Evolutionary conservation across 805 yeast species (phyloP).

Genomic region (Yamadazyma insecticola): DNA sequence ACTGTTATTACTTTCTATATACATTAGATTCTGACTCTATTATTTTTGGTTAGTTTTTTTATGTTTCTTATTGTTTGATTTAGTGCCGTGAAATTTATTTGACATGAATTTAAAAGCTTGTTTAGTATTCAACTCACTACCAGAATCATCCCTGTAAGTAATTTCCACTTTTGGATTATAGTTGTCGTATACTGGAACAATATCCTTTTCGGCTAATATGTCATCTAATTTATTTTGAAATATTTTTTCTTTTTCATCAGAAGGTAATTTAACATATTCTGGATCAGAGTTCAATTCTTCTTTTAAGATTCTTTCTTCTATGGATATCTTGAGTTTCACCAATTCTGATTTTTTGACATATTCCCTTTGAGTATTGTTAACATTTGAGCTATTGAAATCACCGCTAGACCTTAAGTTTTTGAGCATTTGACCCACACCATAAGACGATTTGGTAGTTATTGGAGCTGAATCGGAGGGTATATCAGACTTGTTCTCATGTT

Average conservation of each 20-base stretch:
- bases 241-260: slow-evolving; percentile 22
- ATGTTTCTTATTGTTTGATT: slow-evolving; percentile 2
- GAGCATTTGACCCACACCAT: no score
- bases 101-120: slow-evolving; percentile 76
- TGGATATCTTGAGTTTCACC: slow-evolving; percentile 21
- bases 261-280: slow-evolving; percentile 19
- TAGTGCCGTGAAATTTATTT: slow-evolving; percentile 69
- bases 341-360: slow-evolving; percentile 26
- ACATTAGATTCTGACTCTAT: no score
- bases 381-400: no score
- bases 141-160: slow-evolving; percentile 60
- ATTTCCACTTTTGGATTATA: slow-evolving; percentile 50
- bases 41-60: neutral
- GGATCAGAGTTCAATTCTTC: slow-evolving; percentile 25
- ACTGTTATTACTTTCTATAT: no score
- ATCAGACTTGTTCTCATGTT: neutral
- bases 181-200: slow-evolving; percentile 13
- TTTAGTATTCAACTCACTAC: slow-evolving; percentile 54
- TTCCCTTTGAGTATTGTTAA: slow-evolving; percentile 6
- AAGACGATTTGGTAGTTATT: no score
- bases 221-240: slow-evolving; percentile 27
- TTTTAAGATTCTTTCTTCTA: slow-evolving; percentile 29
- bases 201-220: slow-evolving; percentile 20
- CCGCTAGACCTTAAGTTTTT: no score
- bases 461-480: no score